Conservation (phyloP, 2,329 filamentous ascomycete species). For the Clonostachys byssicola region DNA sequence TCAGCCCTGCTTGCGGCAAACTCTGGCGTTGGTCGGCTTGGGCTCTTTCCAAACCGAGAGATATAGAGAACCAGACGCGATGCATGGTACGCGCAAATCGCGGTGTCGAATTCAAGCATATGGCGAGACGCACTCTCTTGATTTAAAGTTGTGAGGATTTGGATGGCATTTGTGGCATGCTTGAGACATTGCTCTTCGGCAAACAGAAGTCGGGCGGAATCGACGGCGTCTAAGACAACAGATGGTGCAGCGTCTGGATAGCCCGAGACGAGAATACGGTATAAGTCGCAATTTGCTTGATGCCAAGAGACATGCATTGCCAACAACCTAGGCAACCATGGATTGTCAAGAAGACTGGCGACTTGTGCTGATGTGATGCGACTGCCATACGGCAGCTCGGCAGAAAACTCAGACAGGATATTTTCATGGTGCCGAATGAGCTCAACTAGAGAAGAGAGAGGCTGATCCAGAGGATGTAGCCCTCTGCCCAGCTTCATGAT, state of each 20-base stretch:
- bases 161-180: conserved; percentile 29
- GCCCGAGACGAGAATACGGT: conserved; percentile 32
- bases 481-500: conserved; percentile 14
- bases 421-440: conserved; percentile 7
- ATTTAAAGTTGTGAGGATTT: conserved; percentile 14
- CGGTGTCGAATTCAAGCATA: conserved; percentile 10
- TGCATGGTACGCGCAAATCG: conserved; percentile 3
- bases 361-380: not conserved
- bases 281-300: conserved; percentile 36
- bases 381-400: not conserved
- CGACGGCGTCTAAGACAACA: conserved; percentile 15
- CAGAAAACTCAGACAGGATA: conserved; percentile 2
- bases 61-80: conserved; percentile 11
- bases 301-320: conserved; percentile 20
- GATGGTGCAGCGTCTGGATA: conserved; percentile 32
- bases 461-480: conserved; percentile 1
- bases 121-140: conserved; percentile 17
- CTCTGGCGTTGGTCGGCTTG: conserved; percentile 10
- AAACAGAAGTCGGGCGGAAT: conserved; percentile 24
- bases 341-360: no score
- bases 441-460: conserved; percentile 5
- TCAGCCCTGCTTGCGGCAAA: conserved; percentile 16
- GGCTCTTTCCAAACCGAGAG: conserved; percentile 8
- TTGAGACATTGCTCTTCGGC: conserved; percentile 31
- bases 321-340: conserved; percentile 10